Conservation (phyloP, 805 yeast species). For the Myxozyma udenii region DNA sequence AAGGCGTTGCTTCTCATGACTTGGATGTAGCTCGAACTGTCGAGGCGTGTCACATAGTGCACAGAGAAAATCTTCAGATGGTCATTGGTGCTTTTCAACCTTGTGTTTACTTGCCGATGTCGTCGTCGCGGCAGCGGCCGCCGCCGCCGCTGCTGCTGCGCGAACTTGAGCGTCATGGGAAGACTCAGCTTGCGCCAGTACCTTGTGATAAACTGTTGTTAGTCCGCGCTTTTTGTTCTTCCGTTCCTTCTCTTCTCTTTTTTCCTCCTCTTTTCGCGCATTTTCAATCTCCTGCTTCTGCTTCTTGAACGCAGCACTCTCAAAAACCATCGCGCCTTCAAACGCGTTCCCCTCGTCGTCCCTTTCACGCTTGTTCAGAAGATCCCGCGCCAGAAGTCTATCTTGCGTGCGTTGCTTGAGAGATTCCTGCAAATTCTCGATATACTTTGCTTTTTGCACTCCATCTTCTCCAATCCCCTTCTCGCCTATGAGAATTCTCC, state of each 20-base stretch:
- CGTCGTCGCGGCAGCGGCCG: no score
- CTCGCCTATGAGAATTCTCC: slow-evolving; percentile 2
- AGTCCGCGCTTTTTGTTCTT: slow-evolving; percentile 9
- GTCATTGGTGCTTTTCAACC: no score
- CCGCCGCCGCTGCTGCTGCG: slow-evolving; percentile 26
- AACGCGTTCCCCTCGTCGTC: slow-evolving; percentile 43
- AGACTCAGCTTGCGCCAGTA: slow-evolving; percentile 13
- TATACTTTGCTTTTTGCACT: slow-evolving; percentile 38
- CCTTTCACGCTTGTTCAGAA: slow-evolving; percentile 41
- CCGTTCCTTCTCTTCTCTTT: slow-evolving; percentile 10
- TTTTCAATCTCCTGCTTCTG: slow-evolving; percentile 39
- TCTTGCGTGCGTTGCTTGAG: slow-evolving; percentile 49
- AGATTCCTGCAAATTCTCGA: slow-evolving; percentile 46
- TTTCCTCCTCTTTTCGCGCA: slow-evolving; percentile 27
- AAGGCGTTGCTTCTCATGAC: no score
- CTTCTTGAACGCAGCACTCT: slow-evolving; percentile 48
- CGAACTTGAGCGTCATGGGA: slow-evolving; percentile 20
- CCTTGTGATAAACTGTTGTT: slow-evolving; percentile 20
- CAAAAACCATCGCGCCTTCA: slow-evolving; percentile 46
- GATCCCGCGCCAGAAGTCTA: slow-evolving; percentile 42
- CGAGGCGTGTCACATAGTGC: no score
- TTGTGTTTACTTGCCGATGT: no score
- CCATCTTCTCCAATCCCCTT: slow-evolving; percentile 20
- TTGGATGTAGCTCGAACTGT: no score
- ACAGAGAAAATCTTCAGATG: no score